Percentiles rank a stretch among this genome's conserved stretches.
These are phyloP conservation scores for Ophiostoma ips DNA, from an alignment of 2,329 filamentous ascomycete species.

Conservation along the genomic window DNA sequence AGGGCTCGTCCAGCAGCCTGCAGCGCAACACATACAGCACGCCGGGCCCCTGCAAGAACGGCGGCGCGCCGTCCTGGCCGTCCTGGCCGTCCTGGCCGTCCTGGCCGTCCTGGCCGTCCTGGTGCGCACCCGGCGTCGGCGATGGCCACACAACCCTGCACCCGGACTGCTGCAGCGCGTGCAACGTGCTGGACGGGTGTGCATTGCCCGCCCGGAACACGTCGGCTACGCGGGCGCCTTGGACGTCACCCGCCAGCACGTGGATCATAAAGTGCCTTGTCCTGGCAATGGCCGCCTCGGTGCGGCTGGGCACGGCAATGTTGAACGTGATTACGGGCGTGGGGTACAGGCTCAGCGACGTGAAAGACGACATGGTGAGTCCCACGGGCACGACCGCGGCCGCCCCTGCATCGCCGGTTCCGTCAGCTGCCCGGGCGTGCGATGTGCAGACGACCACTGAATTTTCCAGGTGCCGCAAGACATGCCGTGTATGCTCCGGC, in stretches of 20 bases:
- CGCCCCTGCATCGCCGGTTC: background rate
- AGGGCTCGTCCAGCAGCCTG: slow-evolving; percentile 25
- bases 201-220: slow-evolving; percentile 37
- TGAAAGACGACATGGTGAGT: slow-evolving; percentile 48
- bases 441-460: slow-evolving; percentile 23
- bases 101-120: too few relatives aligned
- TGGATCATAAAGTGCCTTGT: slow-evolving; percentile 39
- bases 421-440: slow-evolving; percentile 8
- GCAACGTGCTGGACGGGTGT: slow-evolving; percentile 11
- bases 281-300: slow-evolving; percentile 35
- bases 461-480: slow-evolving; percentile 40
- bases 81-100: too few relatives aligned
- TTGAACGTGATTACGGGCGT: slow-evolving; percentile 43
- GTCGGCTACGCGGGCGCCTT: slow-evolving; percentile 36
- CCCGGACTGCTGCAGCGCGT: slow-evolving; percentile 21
- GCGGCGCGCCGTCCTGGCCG: slow-evolving; percentile 1
- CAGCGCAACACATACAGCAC: slow-evolving; percentile 31
- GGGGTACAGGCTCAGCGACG: slow-evolving; percentile 38
- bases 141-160: slow-evolving; percentile 14
- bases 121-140: slow-evolving; percentile 19
- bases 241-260: slow-evolving; percentile 32
- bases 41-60: slow-evolving; percentile 33
- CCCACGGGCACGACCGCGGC: slow-evolving; percentile 23
- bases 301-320: slow-evolving; percentile 40
- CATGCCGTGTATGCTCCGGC: slow-evolving; percentile 34